Conservation (phyloP, 2,329 filamentous ascomycete genomes). For the Paracoccidioides brasiliensis region DNA sequence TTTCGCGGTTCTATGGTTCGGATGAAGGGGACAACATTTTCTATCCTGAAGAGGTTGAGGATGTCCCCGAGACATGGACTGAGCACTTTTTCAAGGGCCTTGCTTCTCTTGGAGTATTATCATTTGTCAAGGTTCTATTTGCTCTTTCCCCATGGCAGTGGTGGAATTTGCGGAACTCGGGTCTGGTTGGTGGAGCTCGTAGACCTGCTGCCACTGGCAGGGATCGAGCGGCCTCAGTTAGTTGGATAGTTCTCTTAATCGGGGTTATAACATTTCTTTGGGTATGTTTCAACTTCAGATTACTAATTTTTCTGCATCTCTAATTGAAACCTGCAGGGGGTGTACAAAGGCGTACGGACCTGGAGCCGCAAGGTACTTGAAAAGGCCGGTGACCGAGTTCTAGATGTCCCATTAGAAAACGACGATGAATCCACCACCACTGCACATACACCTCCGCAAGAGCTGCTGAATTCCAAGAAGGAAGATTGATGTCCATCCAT, state of each 20-base stretch:
- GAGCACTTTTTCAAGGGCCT: constrained; percentile 83
- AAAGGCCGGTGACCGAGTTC: constrained; percentile 62
- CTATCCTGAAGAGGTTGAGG: constrained; percentile 12
- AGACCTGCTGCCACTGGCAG: constrained; percentile 53
- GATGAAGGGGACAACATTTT: constrained; percentile 21
- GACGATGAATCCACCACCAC: constrained; percentile 39
- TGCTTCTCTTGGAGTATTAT: constrained; percentile 75
- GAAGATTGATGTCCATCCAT: constrained; percentile 13
- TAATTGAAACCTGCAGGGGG: constrained; percentile 39
- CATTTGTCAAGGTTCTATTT: constrained; percentile 68
- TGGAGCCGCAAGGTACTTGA: constrained; percentile 63
- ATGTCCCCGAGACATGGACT: constrained; percentile 51
- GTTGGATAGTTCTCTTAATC: constrained; percentile 63
- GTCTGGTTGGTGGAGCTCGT: constrained; percentile 40
- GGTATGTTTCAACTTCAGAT: constrained; percentile 38
- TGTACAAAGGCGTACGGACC: constrained; percentile 68
- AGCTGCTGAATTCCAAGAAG: constrained; percentile 16
- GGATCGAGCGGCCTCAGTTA: constrained; percentile 65
- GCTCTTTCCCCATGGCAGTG: constrained; percentile 63
- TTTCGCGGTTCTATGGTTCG: constrained; percentile 29
- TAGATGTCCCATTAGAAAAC: constrained; percentile 52
- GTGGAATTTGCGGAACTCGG: constrained; percentile 57
- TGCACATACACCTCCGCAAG: constrained; percentile 7
- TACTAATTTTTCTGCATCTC: background rate
- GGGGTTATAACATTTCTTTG: constrained; percentile 68